Evolutionary conservation across 2,329 filamentous ascomycete species (phyloP).

Genomic region (Aspergillus sp.): DNA sequence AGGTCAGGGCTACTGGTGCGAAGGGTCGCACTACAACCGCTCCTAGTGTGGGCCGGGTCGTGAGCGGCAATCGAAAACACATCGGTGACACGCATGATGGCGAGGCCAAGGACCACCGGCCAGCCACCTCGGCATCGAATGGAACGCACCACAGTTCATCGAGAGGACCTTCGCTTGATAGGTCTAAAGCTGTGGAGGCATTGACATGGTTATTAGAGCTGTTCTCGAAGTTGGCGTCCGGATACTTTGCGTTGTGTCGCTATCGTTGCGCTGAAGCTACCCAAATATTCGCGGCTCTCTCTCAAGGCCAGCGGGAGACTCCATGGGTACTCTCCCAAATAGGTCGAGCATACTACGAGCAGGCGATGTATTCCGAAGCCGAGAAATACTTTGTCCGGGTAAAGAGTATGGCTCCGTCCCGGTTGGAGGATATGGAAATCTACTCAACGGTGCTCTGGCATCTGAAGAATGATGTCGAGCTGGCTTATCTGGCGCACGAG

Average conservation of each 20-base stretch:
- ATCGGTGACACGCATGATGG: constrained; percentile 59
- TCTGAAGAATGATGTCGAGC: constrained; percentile 84
- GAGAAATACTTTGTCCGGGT: constrained; percentile 83
- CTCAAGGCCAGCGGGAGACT: constrained; percentile 77
- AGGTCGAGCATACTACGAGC: constrained; percentile 88
- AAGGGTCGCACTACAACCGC: constrained; percentile 67
- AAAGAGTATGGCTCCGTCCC: constrained; percentile 75
- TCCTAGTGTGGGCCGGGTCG: constrained; percentile 77
- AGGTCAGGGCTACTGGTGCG: constrained; percentile 73
- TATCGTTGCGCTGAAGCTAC: constrained; percentile 80
- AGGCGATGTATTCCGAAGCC: constrained; percentile 80
- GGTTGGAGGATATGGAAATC: constrained; percentile 93
- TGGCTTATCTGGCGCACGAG: constrained; percentile 90
- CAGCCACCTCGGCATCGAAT: constrained; percentile 36
- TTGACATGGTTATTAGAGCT: constrained; percentile 76
- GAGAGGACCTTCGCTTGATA: constrained; percentile 50
- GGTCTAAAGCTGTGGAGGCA: constrained; percentile 70
- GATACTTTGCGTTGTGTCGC: constrained; percentile 74
- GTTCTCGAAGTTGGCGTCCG: constrained; percentile 77
- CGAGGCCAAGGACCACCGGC: constrained; percentile 64
- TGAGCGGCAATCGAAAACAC: constrained; percentile 86
- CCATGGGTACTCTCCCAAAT: constrained; percentile 92
- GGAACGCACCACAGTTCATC: constrained; percentile 28
- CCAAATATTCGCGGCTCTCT: constrained; percentile 70
- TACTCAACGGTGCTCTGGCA: constrained; percentile 99